Percentiles rank a stretch among this genome's conserved stretches.
phyloP scores from a whole-genome alignment of 352 stramenopile genomes.

The Phytophthora cajani region DNA sequence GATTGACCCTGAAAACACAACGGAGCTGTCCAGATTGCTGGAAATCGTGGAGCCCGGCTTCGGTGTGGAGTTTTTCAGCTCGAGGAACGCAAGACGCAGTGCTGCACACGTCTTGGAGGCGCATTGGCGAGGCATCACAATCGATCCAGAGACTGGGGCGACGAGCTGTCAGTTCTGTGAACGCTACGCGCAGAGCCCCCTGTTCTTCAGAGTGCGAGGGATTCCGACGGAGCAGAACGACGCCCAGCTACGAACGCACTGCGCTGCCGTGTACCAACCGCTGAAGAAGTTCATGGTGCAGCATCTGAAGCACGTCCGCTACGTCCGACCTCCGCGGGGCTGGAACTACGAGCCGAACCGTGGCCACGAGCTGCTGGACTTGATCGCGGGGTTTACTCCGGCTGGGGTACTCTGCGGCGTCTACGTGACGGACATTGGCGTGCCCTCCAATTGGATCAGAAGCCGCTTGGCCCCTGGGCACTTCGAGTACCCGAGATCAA shows the following conservation, averaged over 20 bases:
- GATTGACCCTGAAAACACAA: slow-evolving; percentile 9
- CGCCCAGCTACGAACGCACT: background rate
- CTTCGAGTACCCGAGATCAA: background rate
- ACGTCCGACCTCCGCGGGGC: slow-evolving; percentile 1
- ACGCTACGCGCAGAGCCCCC: background rate
- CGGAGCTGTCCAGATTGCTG: slow-evolving; percentile 8
- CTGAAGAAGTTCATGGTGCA: slow-evolving; percentile 21
- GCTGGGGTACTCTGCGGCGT: slow-evolving; percentile 1
- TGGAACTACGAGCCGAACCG: background rate
- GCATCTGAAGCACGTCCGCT: slow-evolving; percentile 9
- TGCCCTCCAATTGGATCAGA: slow-evolving; percentile 2
- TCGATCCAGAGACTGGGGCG: background rate
- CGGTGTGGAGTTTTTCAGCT: slow-evolving; percentile 9
- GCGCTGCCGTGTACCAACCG: slow-evolving; percentile 2
- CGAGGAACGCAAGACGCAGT: slow-evolving; percentile 1
- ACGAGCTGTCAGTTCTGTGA: slow-evolving; percentile 6
- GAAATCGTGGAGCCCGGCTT: slow-evolving; percentile 8
- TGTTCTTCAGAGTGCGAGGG: background rate
- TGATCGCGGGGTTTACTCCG: slow-evolving; percentile 2
- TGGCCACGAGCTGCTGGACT: background rate
- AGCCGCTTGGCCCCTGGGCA: slow-evolving; percentile 8
- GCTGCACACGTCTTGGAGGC: background rate
- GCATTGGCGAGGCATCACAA: slow-evolving; percentile 8
- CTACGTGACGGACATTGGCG: slow-evolving; percentile 4
- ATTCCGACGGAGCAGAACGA: background rate